phyloP scores from a whole-genome alignment of 352 stramenopile species.

The Phytophthora pistaciae region DNA sequence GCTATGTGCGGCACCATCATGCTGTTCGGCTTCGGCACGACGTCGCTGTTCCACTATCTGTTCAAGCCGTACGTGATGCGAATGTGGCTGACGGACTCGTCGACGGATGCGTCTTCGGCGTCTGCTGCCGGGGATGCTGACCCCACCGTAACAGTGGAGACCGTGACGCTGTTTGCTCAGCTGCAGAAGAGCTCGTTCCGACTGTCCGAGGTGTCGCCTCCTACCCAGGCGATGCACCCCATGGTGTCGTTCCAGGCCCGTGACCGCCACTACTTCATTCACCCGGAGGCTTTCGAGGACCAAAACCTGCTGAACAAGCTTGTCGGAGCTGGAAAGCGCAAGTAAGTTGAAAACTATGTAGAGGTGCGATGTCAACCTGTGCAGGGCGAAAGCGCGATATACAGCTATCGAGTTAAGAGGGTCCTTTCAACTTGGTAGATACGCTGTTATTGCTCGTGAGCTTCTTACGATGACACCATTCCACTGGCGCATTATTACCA shows the following conservation, averaged over 20 bases:
- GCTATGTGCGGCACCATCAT: constrained; percentile 91
- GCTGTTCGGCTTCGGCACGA: constrained; percentile 87
- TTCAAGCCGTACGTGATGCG: constrained; percentile 89
- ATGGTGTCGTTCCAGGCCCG: constrained; percentile 86
- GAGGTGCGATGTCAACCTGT: background rate
- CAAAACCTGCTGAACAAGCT: constrained; percentile 64
- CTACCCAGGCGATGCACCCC: constrained; percentile 77
- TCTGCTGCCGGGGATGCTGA: constrained; percentile 28
- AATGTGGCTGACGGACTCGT: constrained; percentile 67
- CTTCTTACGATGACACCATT: too few species aligned
- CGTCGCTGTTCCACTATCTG: constrained; percentile 84
- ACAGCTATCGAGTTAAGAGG: background rate
- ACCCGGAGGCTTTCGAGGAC: constrained; percentile 78
- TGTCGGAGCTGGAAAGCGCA: constrained; percentile 29
- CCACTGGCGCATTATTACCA: constrained; percentile 33
- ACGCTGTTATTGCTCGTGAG: background rate
- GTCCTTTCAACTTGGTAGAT: background rate
- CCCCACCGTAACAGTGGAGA: constrained; percentile 68
- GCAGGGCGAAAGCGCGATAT: background rate
- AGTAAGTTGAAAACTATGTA: constrained; percentile 12
- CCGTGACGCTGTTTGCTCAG: constrained; percentile 75
- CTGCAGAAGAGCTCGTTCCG: constrained; percentile 60
- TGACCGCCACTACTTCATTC: constrained; percentile 80
- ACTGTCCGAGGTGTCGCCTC: constrained; percentile 65
- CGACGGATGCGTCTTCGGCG: constrained; percentile 3